phyloP scores from a whole-genome alignment of 805 yeast genomes.

The Candida stauntonica region DNA sequence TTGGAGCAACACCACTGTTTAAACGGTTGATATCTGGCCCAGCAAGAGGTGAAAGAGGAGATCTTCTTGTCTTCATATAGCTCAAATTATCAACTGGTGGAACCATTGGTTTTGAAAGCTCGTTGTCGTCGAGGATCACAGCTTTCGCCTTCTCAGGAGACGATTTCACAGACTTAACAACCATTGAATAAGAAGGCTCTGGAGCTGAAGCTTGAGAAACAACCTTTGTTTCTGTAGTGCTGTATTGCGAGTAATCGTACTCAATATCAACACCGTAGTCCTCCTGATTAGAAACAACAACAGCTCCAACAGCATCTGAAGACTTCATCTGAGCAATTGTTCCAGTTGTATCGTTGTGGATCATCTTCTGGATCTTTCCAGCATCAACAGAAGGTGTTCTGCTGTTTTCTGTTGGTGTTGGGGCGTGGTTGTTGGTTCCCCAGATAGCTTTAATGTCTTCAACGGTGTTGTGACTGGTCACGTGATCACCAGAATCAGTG shows the following conservation, averaged over 20 bases:
- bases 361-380: conserved; percentile 15
- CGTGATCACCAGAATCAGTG: not conserved
- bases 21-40: conserved; percentile 14
- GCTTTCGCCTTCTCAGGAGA: conserved; percentile 12
- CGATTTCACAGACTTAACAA: conserved; percentile 4
- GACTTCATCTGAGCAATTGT: conserved; percentile 18
- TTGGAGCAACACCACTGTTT: not conserved
- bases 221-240: conserved; percentile 1
- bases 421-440: conserved; percentile 16
- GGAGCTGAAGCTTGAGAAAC: not conserved
- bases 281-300: conserved; percentile 17
- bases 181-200: conserved; percentile 2
- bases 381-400: conserved; percentile 15
- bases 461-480: not conserved
- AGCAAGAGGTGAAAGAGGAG: conserved; percentile 19
- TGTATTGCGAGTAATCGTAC: conserved; percentile 11
- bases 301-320: conserved; percentile 16
- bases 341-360: conserved; percentile 11
- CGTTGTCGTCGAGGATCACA: conserved; percentile 7
- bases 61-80: conserved; percentile 14
- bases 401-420: not conserved
- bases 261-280: conserved; percentile 23
- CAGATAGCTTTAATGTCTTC: conserved; percentile 20
- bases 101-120: conserved; percentile 13
- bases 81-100: conserved; percentile 11